These are phyloP conservation scores for Fraxinus ornus DNA, from an alignment of 305 asterid species.

Conservation along the genomic window DNA sequence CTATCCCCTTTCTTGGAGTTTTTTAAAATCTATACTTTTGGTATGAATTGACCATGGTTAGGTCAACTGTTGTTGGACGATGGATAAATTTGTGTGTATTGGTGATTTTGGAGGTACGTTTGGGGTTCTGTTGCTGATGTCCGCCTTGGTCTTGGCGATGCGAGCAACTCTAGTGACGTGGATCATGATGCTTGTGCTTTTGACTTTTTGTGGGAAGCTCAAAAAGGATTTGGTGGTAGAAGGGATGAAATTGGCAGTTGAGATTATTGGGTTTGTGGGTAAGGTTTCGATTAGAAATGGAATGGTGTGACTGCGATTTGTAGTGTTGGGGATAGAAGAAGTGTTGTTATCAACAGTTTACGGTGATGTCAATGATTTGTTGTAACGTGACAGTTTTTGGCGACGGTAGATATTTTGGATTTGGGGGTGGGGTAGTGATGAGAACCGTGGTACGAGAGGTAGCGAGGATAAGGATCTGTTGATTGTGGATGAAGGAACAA, in stretches of 20 bases:
- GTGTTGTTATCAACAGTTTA: too few species aligned
- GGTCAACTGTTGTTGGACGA: constrained; percentile 12
- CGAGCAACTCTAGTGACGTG: constrained; percentile 48
- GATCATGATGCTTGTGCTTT: constrained; percentile 43
- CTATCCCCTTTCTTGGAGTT: constrained; percentile 41
- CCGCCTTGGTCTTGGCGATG: constrained; percentile 43
- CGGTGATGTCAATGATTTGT: too few species aligned
- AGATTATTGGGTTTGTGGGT: constrained; percentile 36
- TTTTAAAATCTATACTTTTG: constrained; percentile 37
- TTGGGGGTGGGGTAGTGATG: too few species aligned
- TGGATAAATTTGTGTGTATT: constrained; percentile 45
- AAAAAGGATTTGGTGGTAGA: constrained; percentile 41
- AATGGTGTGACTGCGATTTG: constrained; percentile 45
- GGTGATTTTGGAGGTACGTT: constrained; percentile 37
- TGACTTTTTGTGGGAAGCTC: constrained; percentile 44
- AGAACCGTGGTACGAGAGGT: too few species aligned
- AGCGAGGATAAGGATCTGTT: too few species aligned
- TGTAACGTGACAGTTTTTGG: too few species aligned
- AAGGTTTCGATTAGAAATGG: constrained; percentile 45
- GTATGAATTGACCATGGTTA: constrained; percentile 32
- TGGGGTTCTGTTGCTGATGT: constrained; percentile 43
- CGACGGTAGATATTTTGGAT: too few species aligned
- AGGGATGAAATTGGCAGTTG: constrained; percentile 43
- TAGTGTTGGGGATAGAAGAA: neutral
- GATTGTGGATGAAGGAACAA: too few species aligned